phyloP scores from a whole-genome alignment of 768 basidiomycete species.

The Trichaptum fuscoviolaceum region DNA sequence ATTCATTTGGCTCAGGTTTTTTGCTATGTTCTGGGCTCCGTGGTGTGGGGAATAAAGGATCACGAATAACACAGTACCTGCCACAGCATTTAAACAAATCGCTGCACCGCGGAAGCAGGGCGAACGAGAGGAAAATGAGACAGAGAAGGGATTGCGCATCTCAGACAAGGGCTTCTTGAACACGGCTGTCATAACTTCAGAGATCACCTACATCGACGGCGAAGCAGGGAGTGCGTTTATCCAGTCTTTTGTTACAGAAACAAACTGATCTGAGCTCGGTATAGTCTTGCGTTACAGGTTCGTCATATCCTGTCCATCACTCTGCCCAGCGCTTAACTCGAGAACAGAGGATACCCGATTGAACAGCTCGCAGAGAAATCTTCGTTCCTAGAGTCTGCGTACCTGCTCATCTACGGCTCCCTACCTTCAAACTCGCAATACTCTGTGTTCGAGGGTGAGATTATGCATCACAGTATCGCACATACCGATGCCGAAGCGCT shows the following conservation, averaged over 20 bases:
- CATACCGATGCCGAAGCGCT: slow-evolving; percentile 67
- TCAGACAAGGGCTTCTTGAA: slow-evolving; percentile 79
- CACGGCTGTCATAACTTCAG: slow-evolving; percentile 72
- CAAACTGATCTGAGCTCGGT: no score
- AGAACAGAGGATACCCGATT: slow-evolving; percentile 81
- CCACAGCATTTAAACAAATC: slow-evolving; percentile 77
- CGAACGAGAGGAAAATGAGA: slow-evolving; percentile 78
- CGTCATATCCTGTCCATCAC: not conserved
- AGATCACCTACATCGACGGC: slow-evolving; percentile 90
- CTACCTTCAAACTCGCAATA: slow-evolving; percentile 63
- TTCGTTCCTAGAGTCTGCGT: slow-evolving; percentile 76
- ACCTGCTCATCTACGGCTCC: slow-evolving; percentile 84
- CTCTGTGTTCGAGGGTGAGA: slow-evolving; percentile 62
- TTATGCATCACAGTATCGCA: slow-evolving; percentile 67
- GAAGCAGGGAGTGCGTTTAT: slow-evolving; percentile 61
- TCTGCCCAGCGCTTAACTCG: slow-evolving; percentile 4
- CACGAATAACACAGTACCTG: slow-evolving; percentile 70
- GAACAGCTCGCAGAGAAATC: slow-evolving; percentile 82
- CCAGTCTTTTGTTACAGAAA: not conserved
- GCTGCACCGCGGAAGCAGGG: slow-evolving; percentile 49
- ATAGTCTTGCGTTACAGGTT: slow-evolving; percentile 71
- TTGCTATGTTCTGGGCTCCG: not conserved
- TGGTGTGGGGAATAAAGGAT: slow-evolving; percentile 42
- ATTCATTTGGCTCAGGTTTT: not conserved
- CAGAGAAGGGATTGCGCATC: slow-evolving; percentile 74